Evolutionary conservation across 805 yeast genomes (phyloP).

Genomic region (Ogataea sp.): DNA sequence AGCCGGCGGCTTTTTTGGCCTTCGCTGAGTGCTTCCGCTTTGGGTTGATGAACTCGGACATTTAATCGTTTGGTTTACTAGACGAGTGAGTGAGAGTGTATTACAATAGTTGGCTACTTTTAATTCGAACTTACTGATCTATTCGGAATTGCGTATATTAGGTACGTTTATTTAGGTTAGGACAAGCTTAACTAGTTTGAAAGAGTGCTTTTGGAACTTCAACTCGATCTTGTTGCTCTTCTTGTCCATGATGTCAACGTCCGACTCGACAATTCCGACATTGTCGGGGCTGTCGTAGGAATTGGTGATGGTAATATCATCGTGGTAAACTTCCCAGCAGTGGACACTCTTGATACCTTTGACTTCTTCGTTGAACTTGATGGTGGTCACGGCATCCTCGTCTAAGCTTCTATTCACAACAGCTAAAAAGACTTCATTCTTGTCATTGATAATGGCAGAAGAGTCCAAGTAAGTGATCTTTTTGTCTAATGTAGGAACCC

Average conservation of each 20-base stretch:
- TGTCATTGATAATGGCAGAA: slow-evolving; percentile 16
- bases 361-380: slow-evolving; percentile 10
- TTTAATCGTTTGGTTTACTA: too few species aligned
- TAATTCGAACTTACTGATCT: too few species aligned
- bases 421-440: slow-evolving; percentile 17
- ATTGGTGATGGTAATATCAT: slow-evolving; percentile 23
- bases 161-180: too few species aligned
- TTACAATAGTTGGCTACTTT: too few species aligned
- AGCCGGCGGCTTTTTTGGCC: too few species aligned
- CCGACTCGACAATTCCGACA: slow-evolving; percentile 13
- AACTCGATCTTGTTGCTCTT: slow-evolving; percentile 7
- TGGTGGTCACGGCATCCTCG: slow-evolving; percentile 15
- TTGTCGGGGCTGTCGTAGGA: slow-evolving; percentile 17
- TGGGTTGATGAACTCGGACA: too few species aligned
- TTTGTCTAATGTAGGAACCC: slow-evolving; percentile 2
- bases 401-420: slow-evolving; percentile 20
- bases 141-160: too few species aligned
- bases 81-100: too few species aligned
- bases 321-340: slow-evolving; percentile 19
- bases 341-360: slow-evolving; percentile 7
- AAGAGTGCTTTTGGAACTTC: slow-evolving; percentile 16
- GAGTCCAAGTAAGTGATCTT: slow-evolving; percentile 21
- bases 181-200: slow-evolving; percentile 10
- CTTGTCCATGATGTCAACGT: slow-evolving; percentile 15
- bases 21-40: too few species aligned